Evolutionary conservation across 306 rosid genomes (phyloP), one percentile per base, ranked within the genome.

Genomic region (Rosa multiflora): DNA sequence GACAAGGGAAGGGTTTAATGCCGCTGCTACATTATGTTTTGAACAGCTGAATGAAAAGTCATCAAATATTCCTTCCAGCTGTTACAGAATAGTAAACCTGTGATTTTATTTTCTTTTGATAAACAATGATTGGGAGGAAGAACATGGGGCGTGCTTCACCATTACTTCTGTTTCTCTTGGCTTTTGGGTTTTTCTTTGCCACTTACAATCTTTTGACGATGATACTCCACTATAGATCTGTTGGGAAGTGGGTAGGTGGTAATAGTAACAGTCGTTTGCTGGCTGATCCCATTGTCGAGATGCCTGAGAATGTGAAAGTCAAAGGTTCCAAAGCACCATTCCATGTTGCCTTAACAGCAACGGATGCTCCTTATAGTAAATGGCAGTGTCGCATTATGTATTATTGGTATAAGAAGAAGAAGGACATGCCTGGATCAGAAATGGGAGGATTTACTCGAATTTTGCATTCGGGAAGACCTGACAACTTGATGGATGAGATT

Each of bases 321-420:
- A 87, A 78, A 87, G 87, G 87, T 59, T 66, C 90, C 5, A 90
- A 73, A 80, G 71, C 86, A 63, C 90, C 87, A 8, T 95, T 88
- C 85, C 99, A 95, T 80, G 86, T 95, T 72, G 97, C 97, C 35
- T 89, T 95, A 82, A 95, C 99, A 5, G 98, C 99, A 17, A 95
- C 99, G 0, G 97, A 91, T 84, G 97, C 94, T 78, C 83, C 92
- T 32, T 95, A 95, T 74, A 90, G 90, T 86, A 82, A 90, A 88
- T 96, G 98, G 98, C 98, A 96, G 70, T 91, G 98, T 70, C 94
- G 99, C 10, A 87, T 96, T 73, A 93, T 93, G 98, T 96, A 91
- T 80, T 96, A 89, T 82, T 96, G 98, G 99, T 96, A 93, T 80
- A 91, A 89, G 84, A 82, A 80, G 79, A 82, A 77, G 82, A 90